Conservation (phyloP, 2,329 filamentous ascomycete genomes). For the Dactylellina leptospora region DNA sequence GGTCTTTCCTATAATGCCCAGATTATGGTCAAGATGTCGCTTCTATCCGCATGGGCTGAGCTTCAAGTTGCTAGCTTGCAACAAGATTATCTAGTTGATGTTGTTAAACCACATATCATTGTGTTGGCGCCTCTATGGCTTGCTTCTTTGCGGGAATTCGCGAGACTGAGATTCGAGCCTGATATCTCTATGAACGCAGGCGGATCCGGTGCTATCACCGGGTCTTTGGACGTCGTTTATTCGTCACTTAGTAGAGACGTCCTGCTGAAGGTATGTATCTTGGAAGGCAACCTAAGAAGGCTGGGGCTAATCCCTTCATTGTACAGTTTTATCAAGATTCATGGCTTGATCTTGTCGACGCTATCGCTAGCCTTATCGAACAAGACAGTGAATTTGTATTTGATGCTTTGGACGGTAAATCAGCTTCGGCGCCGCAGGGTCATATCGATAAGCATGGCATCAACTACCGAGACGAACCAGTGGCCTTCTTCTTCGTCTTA, state of each 20-base stretch:
- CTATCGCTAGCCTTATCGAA: conserved; percentile 95
- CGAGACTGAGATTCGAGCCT: conserved; percentile 90
- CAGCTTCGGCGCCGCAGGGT: conserved; percentile 60
- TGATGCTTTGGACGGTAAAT: conserved; percentile 90
- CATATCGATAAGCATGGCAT: conserved; percentile 71
- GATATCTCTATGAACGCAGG: conserved; percentile 90
- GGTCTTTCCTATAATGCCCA: conserved; percentile 94
- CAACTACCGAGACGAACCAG: conserved; percentile 96
- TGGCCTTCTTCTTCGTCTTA: conserved; percentile 98
- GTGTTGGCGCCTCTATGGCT: conserved; percentile 93
- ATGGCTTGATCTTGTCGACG: conserved; percentile 95
- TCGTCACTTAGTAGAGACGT: conserved; percentile 94
- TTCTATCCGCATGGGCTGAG: conserved; percentile 97
- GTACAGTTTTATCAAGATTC: conserved; percentile 93
- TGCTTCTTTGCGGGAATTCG: conserved; percentile 90
- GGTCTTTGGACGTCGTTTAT: conserved; percentile 91
- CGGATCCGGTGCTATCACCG: conserved; percentile 72
- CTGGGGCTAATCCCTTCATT: conserved; percentile 1
- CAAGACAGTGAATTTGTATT: conserved; percentile 98
- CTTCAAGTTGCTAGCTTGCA: conserved; percentile 94
- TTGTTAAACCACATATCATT: conserved; percentile 88
- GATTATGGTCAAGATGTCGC: conserved; percentile 97
- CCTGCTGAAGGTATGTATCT: conserved; percentile 70
- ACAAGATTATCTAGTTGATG: conserved; percentile 85
- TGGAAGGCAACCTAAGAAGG: background rate